Evolutionary conservation across 2,329 filamentous ascomycete genomes (phyloP).

Genomic region (Leptographium wingfieldii): DNA sequence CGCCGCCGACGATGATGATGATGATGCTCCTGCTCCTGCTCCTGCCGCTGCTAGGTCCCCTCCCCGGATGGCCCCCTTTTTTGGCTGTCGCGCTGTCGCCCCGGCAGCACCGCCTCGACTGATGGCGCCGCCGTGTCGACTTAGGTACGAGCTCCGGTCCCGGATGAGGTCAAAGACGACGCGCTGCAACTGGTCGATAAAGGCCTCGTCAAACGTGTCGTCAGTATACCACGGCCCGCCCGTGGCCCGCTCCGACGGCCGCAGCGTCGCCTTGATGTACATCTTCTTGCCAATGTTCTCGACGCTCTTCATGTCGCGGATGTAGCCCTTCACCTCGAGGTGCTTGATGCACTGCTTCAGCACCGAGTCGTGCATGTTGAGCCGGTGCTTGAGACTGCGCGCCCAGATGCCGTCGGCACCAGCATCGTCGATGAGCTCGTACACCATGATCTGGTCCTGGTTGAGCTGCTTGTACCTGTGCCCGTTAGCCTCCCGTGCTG

Average conservation of each 20-base stretch:
- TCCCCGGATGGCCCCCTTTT: conserved; percentile 33
- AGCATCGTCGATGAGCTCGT: conserved; percentile 76
- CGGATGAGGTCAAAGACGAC: conserved; percentile 65
- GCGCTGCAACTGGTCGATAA: conserved; percentile 66
- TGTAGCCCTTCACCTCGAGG: conserved; percentile 68
- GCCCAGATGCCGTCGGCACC: conserved; percentile 84
- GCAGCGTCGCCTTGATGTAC: conserved; percentile 81
- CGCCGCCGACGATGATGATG: neutral
- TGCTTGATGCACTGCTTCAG: conserved; percentile 74
- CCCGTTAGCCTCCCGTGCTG: neutral
- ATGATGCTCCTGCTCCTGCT: neutral
- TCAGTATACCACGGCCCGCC: conserved; percentile 94
- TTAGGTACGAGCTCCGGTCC: conserved; percentile 55
- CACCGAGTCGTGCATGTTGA: conserved; percentile 72
- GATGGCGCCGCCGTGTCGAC: conserved; percentile 20
- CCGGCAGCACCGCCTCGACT: conserved; percentile 17
- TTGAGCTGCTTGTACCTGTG: conserved; percentile 41
- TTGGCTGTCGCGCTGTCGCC: conserved; percentile 11
- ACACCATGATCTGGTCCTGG: conserved; percentile 74
- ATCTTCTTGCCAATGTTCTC: conserved; percentile 87
- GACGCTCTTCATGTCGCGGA: conserved; percentile 83
- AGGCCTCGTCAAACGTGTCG: conserved; percentile 74
- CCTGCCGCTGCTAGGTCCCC: neutral
- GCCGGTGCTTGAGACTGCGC: conserved; percentile 65
- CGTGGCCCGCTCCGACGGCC: conserved; percentile 78